phyloP scores from a whole-genome alignment of 1,139 yeast species.

The Lodderomyces beijingensis region DNA sequence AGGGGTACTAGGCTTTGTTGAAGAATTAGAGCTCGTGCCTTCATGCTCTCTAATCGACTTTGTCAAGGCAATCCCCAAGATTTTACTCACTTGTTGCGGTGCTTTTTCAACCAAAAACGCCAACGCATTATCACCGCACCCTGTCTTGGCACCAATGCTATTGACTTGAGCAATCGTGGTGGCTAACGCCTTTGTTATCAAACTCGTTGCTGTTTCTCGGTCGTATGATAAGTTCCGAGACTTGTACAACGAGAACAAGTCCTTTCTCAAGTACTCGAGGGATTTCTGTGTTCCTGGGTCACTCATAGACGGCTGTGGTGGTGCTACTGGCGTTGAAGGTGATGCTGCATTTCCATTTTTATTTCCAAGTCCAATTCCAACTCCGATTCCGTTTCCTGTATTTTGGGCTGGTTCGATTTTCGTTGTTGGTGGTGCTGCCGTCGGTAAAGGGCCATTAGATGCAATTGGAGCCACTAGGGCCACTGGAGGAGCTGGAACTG shows the following conservation, averaged over 20 bases:
- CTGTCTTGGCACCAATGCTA: conserved; percentile 81
- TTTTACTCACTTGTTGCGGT: conserved; percentile 80
- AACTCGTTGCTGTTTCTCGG: conserved; percentile 70
- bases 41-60: conserved; percentile 66
- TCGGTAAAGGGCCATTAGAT: not conserved
- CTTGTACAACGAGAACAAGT: conserved; percentile 62
- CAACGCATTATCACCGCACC: conserved; percentile 76
- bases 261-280: conserved; percentile 65
- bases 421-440: conserved; percentile 3
- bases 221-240: conserved; percentile 63
- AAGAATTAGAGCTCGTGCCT: conserved; percentile 15
- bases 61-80: conserved; percentile 77
- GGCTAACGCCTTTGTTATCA: conserved; percentile 87
- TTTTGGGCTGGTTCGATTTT: not conserved
- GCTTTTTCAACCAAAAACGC: conserved; percentile 80
- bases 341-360: not conserved
- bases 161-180: conserved; percentile 89
- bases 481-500: too few relatives aligned
- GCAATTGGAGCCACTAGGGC: not conserved
- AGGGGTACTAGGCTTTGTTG: conserved; percentile 19
- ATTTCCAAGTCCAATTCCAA: not conserved
- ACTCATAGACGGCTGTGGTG: conserved; percentile 27
- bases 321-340: conserved; percentile 1
- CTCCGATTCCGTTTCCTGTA: not conserved
- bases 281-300: conserved; percentile 55